Evolutionary conservation across 163 green algal species (phyloP), one percentile per base, ranked within the genome.

Genomic region (Prototheca wickerhamii): DNA sequence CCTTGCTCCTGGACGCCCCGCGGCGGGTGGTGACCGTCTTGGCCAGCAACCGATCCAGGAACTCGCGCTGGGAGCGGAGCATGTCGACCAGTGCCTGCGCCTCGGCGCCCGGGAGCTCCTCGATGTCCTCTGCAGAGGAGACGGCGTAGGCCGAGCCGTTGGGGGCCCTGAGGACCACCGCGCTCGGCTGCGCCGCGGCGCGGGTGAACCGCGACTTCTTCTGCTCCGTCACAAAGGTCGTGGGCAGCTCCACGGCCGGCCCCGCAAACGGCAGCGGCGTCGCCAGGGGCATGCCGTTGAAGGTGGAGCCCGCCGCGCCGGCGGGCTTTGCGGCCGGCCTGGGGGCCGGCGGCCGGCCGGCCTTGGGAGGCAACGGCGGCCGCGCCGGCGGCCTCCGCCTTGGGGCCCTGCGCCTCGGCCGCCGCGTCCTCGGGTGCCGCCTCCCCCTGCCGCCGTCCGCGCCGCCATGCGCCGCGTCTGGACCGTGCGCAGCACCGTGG

Each of bases 241-340:
- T 31, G 12, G 65, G 65, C 26, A 71, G 18, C 42, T 44, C 10
- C 26, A 66, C 42, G 34, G 53, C 35, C 4, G 7, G 6, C n/a
- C 65, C 65, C 32, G 37, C 23, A 55, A 71, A 71, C 23, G 65
- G 65, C 25, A 71, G 50, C 26, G 65, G 65, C 37, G 65, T 71
- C 34, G 61, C 54, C 56, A 71, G 52, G 7, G 65, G 65, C 15
- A 60, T 3, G n/a, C 65, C 65, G 42, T 65, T 65, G 42, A 65
- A 71, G 17, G 32, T 34, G 10, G 28, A 4, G 23, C 34, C 8
- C 29, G 1, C 23, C 53, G 26, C 28, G 26, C 15, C 6, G 10
- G 26, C 8, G 29, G 53, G 46, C 23, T 6, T 5, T 25, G 12
- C 46, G 5, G 46, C 46, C 37, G 0, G 10, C 10, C 37, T 15